Evolutionary conservation across 2,329 filamentous ascomycete species (phyloP).

Genomic region (Cadophora gregata): DNA sequence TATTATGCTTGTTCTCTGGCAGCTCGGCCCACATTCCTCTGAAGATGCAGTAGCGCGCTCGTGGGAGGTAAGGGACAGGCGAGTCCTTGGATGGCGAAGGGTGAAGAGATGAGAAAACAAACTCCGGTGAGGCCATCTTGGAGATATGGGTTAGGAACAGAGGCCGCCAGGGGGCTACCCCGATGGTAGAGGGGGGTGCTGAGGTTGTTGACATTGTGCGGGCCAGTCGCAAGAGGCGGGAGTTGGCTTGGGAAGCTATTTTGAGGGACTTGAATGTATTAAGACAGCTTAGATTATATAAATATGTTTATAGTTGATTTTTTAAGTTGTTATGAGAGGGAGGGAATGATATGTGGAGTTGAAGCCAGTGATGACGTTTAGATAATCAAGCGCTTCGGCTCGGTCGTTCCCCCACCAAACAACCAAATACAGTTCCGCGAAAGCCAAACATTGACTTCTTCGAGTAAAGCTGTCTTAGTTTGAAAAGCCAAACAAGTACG

Average conservation of each 20-base stretch:
- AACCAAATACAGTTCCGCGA: neutral
- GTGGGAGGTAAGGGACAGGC: slow-evolving; percentile 50
- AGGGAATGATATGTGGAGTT: neutral
- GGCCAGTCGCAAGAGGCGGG: slow-evolving; percentile 38
- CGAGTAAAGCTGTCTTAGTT: neutral
- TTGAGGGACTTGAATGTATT: neutral
- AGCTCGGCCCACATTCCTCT: slow-evolving; percentile 83
- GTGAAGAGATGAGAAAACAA: slow-evolving; percentile 54
- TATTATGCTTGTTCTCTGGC: slow-evolving; percentile 74
- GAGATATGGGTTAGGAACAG: slow-evolving; percentile 44
- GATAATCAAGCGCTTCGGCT: slow-evolving; percentile 4
- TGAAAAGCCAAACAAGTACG: neutral
- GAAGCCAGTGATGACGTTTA: slow-evolving; percentile 11
- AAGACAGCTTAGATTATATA: neutral
- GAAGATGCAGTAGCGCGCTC: slow-evolving; percentile 81
- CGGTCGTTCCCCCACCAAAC: neutral
- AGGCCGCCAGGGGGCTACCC: slow-evolving; percentile 44
- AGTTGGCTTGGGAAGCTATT: slow-evolving; percentile 41
- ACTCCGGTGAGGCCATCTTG: slow-evolving; percentile 48
- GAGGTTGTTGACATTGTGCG: slow-evolving; percentile 42
- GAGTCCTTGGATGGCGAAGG: slow-evolving; percentile 42
- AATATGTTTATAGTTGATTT: neutral
- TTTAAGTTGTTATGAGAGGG: neutral
- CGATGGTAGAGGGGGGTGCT: slow-evolving; percentile 33
- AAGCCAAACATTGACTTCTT: neutral